These are phyloP conservation scores for Postia placenta DNA, from an alignment of 768 basidiomycete species.

Conservation along the genomic window DNA sequence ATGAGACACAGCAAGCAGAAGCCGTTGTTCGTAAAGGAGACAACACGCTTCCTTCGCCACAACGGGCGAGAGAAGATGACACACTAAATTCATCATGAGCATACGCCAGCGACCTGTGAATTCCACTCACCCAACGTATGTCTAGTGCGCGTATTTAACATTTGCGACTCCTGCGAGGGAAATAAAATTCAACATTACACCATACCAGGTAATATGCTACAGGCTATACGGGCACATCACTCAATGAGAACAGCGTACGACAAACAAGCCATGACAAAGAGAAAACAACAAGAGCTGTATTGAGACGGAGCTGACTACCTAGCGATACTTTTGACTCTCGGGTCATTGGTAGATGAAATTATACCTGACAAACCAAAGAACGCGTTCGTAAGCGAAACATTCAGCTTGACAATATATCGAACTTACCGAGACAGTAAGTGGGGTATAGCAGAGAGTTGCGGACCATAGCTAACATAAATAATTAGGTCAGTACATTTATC, in stretches of 20 bases:
- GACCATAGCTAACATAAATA: conserved; percentile 61
- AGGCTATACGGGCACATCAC: not conserved
- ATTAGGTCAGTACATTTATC: not conserved
- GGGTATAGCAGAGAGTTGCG: conserved; percentile 90
- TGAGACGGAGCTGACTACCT: not conserved
- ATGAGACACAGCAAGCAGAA: too few relatives aligned
- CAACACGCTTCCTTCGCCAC: too few relatives aligned
- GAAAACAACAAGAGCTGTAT: not conserved
- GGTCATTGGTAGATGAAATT: conserved; percentile 72
- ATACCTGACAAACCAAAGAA: conserved; percentile 29
- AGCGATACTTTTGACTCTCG: not conserved
- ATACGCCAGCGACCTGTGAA: too few relatives aligned
- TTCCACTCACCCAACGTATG: too few relatives aligned
- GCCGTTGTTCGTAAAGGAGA: too few relatives aligned
- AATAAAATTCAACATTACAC: too few relatives aligned
- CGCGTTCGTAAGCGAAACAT: not conserved
- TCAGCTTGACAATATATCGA: not conserved
- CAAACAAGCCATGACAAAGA: not conserved
- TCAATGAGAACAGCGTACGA: too few relatives aligned
- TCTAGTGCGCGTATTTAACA: too few relatives aligned
- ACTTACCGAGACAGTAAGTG: conserved; percentile 79
- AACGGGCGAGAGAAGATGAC: too few relatives aligned
- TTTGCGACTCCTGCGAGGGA: too few relatives aligned
- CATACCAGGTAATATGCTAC: not conserved
- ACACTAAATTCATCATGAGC: too few relatives aligned